These are phyloP conservation scores for Apiospora rasikravindrae DNA, from an alignment of 2,329 filamentous ascomycete species.

Conservation along the genomic window DNA sequence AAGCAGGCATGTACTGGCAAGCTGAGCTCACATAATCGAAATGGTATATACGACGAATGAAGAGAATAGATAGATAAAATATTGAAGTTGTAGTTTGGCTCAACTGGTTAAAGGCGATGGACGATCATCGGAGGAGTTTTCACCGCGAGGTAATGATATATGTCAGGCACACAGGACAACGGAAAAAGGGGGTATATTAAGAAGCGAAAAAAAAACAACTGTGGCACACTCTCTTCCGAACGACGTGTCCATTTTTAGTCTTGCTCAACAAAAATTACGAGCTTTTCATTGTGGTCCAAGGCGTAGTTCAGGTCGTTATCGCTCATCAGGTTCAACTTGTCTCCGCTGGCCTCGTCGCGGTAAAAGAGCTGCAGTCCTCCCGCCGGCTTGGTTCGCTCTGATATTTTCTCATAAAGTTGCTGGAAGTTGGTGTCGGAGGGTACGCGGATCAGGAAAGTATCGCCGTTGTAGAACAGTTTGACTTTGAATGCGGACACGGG, in stretches of 20 bases:
- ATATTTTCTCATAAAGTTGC: slow-evolving; percentile 82
- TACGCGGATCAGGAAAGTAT: slow-evolving; percentile 90
- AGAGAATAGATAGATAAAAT: not conserved
- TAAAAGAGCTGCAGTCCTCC: slow-evolving; percentile 78
- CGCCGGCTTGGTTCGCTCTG: slow-evolving; percentile 79
- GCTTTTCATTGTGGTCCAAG: slow-evolving; percentile 83
- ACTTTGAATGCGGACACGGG: slow-evolving; percentile 75
- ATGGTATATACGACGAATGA: not conserved
- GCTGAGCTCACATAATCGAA: not conserved
- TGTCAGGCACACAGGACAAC: not conserved
- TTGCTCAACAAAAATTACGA: slow-evolving; percentile 75
- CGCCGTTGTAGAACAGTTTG: slow-evolving; percentile 92
- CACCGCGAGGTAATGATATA: slow-evolving; percentile 4
- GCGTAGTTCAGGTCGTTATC: slow-evolving; percentile 83
- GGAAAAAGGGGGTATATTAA: slow-evolving; percentile 24
- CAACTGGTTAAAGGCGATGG: not conserved
- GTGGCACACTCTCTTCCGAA: not conserved
- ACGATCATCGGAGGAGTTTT: not conserved
- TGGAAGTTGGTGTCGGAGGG: slow-evolving; percentile 78
- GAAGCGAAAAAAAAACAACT: slow-evolving; percentile 20
- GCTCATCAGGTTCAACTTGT: slow-evolving; percentile 75
- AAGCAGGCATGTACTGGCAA: not conserved
- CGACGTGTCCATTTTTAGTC: slow-evolving; percentile 36
- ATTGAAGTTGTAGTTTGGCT: not conserved
- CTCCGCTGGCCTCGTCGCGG: slow-evolving; percentile 80